Conservation (phyloP, 2,329 filamentous ascomycete genomes). For the Sporothrix sp. region DNA sequence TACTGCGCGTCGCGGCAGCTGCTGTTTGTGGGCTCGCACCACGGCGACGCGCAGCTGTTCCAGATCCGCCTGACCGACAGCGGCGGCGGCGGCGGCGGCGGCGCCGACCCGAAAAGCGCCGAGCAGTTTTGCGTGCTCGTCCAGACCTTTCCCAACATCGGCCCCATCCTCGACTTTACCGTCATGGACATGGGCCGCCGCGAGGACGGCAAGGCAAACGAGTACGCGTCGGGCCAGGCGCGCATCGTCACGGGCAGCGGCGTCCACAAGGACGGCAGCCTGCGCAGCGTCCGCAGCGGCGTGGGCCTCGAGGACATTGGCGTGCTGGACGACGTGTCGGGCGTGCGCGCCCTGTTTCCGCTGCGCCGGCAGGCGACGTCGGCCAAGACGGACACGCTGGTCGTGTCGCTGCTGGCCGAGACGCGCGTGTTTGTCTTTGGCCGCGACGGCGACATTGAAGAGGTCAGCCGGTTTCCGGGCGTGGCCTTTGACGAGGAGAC, state of each 20-base stretch:
- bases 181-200: slow-evolving; percentile 93
- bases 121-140: slow-evolving; percentile 48
- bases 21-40: slow-evolving; percentile 83
- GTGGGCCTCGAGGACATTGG: slow-evolving; percentile 86
- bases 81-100: not conserved
- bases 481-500: slow-evolving; percentile 62
- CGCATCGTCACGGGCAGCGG: slow-evolving; percentile 89
- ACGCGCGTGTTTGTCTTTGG: slow-evolving; percentile 76
- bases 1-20: slow-evolving; percentile 63
- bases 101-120: not conserved
- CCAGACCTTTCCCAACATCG: slow-evolving; percentile 75
- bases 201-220: slow-evolving; percentile 64
- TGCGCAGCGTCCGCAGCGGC: slow-evolving; percentile 85
- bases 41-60: slow-evolving; percentile 82
- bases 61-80: slow-evolving; percentile 45
- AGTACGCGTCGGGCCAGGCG: slow-evolving; percentile 91
- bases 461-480: slow-evolving; percentile 66
- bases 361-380: slow-evolving; percentile 31
- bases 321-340: slow-evolving; percentile 66
- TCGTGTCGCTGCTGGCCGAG: slow-evolving; percentile 74
- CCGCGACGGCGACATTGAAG: slow-evolving; percentile 68
- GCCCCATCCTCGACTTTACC: slow-evolving; percentile 81
- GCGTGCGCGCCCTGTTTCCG: slow-evolving; percentile 64
- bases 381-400: slow-evolving; percentile 52
- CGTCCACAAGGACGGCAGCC: slow-evolving; percentile 75